A percentile compares a stretch with the other conserved stretches of the same genome.
These are phyloP conservation scores for Ceratobasidium sp. DNA, from an alignment of 1,284 basidiomycete species.

Conservation along the genomic window DNA sequence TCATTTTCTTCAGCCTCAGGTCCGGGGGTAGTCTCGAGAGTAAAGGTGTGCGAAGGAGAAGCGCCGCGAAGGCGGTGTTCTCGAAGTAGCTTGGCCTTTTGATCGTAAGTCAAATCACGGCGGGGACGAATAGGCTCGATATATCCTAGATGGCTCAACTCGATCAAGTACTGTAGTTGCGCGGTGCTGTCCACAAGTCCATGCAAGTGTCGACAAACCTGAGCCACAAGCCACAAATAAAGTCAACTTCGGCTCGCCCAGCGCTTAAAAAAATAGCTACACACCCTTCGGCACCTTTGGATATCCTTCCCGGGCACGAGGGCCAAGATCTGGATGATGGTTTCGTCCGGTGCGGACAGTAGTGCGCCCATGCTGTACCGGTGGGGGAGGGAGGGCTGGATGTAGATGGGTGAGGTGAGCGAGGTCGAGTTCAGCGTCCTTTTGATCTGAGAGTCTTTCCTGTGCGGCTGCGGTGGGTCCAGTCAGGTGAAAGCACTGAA, in stretches of 20 bases:
- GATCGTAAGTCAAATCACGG: constrained; percentile 16
- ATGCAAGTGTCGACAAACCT: constrained; percentile 29
- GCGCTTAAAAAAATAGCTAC: not conserved
- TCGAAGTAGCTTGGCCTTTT: not conserved
- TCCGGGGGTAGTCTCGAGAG: not conserved
- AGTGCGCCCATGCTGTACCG: not conserved
- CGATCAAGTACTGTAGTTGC: constrained; percentile 31
- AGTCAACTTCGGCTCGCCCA: too few relatives aligned
- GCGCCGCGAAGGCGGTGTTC: constrained; percentile 9
- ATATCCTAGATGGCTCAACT: constrained; percentile 14
- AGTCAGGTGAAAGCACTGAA: not conserved
- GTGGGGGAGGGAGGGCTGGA: too few relatives aligned
- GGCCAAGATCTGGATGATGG: constrained; percentile 11
- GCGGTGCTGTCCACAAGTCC: constrained; percentile 7
- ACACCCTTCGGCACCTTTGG: constrained; percentile 11
- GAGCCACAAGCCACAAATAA: not conserved
- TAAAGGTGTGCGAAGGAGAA: constrained; percentile 6
- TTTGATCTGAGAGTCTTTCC: not conserved
- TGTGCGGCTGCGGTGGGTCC: not conserved
- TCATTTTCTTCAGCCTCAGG: not conserved
- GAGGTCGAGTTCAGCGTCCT: not conserved
- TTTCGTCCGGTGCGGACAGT: constrained; percentile 3
- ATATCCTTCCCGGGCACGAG: constrained; percentile 2
- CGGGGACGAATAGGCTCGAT: constrained; percentile 19
- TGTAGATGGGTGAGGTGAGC: not conserved